Percentiles rank a stretch among this genome's conserved stretches.
Conservation (phyloP, 176 grass and related monocot species). For the sorghum (Sorghum bicolor) region DNA sequence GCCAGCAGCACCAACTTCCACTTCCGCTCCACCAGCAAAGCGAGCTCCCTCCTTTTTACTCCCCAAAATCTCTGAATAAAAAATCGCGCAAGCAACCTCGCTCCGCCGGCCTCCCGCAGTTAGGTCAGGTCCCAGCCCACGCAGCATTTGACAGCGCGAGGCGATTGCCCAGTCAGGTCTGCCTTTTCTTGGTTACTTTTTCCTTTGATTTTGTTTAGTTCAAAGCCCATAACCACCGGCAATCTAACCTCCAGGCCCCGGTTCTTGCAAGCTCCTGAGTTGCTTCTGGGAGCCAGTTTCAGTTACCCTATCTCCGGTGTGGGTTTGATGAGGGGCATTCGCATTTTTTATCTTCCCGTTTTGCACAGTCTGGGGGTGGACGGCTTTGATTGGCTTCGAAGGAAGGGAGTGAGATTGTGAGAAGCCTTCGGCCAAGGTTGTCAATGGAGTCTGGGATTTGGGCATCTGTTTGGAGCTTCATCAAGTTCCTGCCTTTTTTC, state of each 20-base stretch:
- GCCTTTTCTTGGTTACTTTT: slow-evolving; percentile 20
- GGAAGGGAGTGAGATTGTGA: neutral
- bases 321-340: slow-evolving; percentile 15
- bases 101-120: neutral
- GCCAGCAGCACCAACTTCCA: slow-evolving; percentile 8
- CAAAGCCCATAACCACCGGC: slow-evolving; percentile 13
- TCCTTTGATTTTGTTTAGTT: slow-evolving; percentile 20
- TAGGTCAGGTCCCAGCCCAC: neutral
- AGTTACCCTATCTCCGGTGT: neutral
- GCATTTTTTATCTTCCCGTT: neutral
- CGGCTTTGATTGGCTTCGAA: neutral
- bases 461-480: slow-evolving; percentile 62
- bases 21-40: slow-evolving; percentile 17
- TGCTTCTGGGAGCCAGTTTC: neutral
- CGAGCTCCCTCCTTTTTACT: neutral
- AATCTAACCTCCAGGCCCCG: neutral
- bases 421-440: neutral
- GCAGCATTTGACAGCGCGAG: slow-evolving; percentile 21
- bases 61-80: slow-evolving; percentile 18
- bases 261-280: slow-evolving; percentile 14
- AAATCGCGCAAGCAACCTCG: slow-evolving; percentile 12
- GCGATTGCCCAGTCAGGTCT: slow-evolving; percentile 14
- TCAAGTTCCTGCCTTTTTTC: slow-evolving; percentile 96
- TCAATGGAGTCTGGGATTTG: slow-evolving; percentile 67
- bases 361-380: neutral